These are phyloP conservation scores for Trametes villosa DNA, from an alignment of 768 basidiomycete species.

Conservation along the genomic window DNA sequence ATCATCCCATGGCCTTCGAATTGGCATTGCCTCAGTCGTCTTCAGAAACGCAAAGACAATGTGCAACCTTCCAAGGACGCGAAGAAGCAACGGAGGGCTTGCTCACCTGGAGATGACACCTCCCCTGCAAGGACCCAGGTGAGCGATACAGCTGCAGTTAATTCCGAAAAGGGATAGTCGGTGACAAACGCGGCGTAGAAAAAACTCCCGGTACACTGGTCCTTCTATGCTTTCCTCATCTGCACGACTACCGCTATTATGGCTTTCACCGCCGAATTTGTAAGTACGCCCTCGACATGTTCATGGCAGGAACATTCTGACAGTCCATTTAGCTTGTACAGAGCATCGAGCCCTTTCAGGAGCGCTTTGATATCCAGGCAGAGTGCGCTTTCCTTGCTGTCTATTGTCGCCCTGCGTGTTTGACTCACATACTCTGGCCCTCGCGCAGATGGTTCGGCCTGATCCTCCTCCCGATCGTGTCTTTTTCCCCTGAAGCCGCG, in stretches of 20 bases:
- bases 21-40: not conserved
- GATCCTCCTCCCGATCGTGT: conserved; percentile 70
- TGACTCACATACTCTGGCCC: not conserved
- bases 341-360: conserved; percentile 59
- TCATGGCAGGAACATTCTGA: not conserved
- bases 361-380: conserved; percentile 45
- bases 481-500: conserved; percentile 71
- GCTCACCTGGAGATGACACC: too few species aligned
- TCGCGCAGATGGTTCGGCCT: conserved; percentile 68
- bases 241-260: conserved; percentile 57
- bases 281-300: conserved; percentile 35
- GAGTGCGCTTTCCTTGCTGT: conserved; percentile 49
- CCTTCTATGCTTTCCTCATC: conserved; percentile 59
- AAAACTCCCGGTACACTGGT: conserved; percentile 49
- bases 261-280: conserved; percentile 75
- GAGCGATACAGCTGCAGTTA: too few species aligned
- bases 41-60: too few species aligned
- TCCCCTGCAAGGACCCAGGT: too few species aligned
- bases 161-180: too few species aligned
- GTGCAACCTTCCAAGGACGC: too few species aligned
- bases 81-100: too few species aligned
- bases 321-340: conserved; percentile 56
- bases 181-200: conserved; percentile 35
- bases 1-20: conserved; percentile 64
- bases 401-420: not conserved